These are phyloP conservation scores for Lactuca saligna DNA, from an alignment of 129 eudicot species.

Conservation along the genomic window DNA sequence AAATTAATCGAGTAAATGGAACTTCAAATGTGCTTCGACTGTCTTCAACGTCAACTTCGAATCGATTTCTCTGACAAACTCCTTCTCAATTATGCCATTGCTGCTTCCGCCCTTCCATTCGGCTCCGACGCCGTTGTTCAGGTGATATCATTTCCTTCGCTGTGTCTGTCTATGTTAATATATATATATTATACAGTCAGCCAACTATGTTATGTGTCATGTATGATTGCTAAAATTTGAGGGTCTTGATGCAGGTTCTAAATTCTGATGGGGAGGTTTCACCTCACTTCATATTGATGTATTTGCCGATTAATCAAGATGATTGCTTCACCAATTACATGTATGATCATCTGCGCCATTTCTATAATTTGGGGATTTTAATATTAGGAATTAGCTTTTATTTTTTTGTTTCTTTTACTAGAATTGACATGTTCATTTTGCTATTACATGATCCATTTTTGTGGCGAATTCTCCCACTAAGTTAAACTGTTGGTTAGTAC, in stretches of 20 bases:
- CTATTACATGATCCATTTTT: background rate
- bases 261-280: slow-evolving; percentile 40
- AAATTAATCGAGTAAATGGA: slow-evolving; percentile 12
- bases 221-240: background rate
- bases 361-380: background rate
- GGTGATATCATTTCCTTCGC: slow-evolving; percentile 29
- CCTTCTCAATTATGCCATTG: slow-evolving; percentile 47
- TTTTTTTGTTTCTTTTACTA: background rate
- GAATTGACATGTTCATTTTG: slow-evolving; percentile 9
- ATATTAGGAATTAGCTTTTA: too few species aligned
- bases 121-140: slow-evolving; percentile 78
- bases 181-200: slow-evolving; percentile 10
- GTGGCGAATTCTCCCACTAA: background rate
- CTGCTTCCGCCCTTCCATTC: slow-evolving; percentile 74
- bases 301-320: slow-evolving; percentile 37
- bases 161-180: background rate
- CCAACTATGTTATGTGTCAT: background rate
- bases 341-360: slow-evolving; percentile 32
- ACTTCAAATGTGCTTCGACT: slow-evolving; percentile 61
- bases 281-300: slow-evolving; percentile 55
- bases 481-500: background rate
- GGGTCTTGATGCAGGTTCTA: slow-evolving; percentile 39
- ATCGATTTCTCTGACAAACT: slow-evolving; percentile 62
- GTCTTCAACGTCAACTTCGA: slow-evolving; percentile 66
- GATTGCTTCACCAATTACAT: slow-evolving; percentile 61